Conservation (phyloP, 192 early-diverging fungal species). For the Podila epigama region DNA sequence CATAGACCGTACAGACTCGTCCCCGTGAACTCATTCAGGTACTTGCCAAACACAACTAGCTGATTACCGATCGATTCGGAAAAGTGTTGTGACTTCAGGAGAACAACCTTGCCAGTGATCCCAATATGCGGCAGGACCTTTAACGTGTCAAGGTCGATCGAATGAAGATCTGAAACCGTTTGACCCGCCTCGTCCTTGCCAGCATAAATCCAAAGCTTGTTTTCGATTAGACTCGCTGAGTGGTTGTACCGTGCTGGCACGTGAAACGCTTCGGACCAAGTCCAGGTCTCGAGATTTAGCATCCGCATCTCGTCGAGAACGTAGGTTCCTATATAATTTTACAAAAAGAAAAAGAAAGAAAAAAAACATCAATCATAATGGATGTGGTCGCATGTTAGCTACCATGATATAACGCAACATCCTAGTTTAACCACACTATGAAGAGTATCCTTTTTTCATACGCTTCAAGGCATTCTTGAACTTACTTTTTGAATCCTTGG, state of each 20-base stretch:
- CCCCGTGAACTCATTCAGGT: slow-evolving; percentile 38
- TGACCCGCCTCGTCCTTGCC: slow-evolving; percentile 62
- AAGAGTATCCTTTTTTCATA: too few relatives aligned
- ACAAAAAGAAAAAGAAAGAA: not conserved
- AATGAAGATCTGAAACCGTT: slow-evolving; percentile 60
- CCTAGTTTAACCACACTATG: too few relatives aligned
- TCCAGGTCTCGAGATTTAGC: slow-evolving; percentile 63
- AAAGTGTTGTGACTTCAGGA: slow-evolving; percentile 67
- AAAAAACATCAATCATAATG: too few relatives aligned
- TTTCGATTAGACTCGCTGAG: slow-evolving; percentile 58
- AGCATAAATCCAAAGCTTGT: slow-evolving; percentile 68
- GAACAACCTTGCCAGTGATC: slow-evolving; percentile 53
- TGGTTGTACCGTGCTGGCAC: slow-evolving; percentile 63
- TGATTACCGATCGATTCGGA: slow-evolving; percentile 63
- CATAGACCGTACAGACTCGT: slow-evolving; percentile 57
- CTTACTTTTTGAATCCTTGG: slow-evolving; percentile 62
- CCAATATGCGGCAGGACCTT: slow-evolving; percentile 48
- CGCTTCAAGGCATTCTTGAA: not conserved
- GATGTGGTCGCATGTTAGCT: too few relatives aligned
- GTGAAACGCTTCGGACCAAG: slow-evolving; percentile 55
- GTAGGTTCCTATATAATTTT: slow-evolving; percentile 50
- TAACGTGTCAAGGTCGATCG: slow-evolving; percentile 57
- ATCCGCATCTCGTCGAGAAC: slow-evolving; percentile 60
- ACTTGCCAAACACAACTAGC: slow-evolving; percentile 60
- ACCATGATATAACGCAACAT: too few relatives aligned